Percentiles rank a stretch among this genome's conserved stretches.
phyloP scores from a whole-genome alignment of 495 filamentous ascomycete genomes.

The Rhizodiscina lignyota region DNA sequence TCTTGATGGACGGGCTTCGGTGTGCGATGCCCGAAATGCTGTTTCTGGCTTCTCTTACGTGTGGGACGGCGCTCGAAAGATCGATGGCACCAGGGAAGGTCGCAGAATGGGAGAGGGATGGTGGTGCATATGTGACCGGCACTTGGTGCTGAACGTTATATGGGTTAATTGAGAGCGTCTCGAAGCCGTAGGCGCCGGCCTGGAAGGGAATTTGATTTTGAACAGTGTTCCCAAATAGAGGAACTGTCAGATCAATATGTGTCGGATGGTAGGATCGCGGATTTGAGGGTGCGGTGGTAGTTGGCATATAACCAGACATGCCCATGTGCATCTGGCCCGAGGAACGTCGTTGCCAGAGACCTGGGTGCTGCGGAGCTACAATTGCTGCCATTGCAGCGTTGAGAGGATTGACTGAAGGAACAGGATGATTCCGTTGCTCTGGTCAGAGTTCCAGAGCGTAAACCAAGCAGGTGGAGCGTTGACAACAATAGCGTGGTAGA shows the following conservation, averaged over 20 bases:
- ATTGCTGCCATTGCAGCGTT: too few species aligned
- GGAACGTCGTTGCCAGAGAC: too few species aligned
- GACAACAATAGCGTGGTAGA: too few species aligned
- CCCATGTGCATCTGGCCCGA: too few species aligned
- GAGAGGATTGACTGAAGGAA: too few species aligned
- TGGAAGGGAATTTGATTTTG: slow-evolving; percentile 14
- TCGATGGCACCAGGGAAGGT: slow-evolving; percentile 6
- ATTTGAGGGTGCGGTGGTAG: not conserved
- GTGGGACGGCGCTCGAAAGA: slow-evolving; percentile 5
- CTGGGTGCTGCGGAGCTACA: too few species aligned
- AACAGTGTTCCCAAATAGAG: slow-evolving; percentile 10
- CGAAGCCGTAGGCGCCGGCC: slow-evolving; percentile 14
- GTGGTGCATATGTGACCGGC: slow-evolving; percentile 8
- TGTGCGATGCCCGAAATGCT: slow-evolving; percentile 7
- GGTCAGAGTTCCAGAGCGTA: too few species aligned
- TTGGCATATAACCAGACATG: too few species aligned
- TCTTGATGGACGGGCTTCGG: slow-evolving; percentile 18
- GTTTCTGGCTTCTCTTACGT: slow-evolving; percentile 6
- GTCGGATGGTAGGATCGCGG: slow-evolving; percentile 1
- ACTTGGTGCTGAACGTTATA: slow-evolving; percentile 15
- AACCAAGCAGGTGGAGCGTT: too few species aligned
- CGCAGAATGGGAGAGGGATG: slow-evolving; percentile 4
- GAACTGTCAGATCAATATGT: slow-evolving; percentile 16
- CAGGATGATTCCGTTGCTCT: too few species aligned
- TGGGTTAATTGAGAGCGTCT: slow-evolving; percentile 10